Base-by-base conservation (phyloP, 2,329 filamentous ascomycete genomes). In the Zymoseptoria brevis region DNA sequence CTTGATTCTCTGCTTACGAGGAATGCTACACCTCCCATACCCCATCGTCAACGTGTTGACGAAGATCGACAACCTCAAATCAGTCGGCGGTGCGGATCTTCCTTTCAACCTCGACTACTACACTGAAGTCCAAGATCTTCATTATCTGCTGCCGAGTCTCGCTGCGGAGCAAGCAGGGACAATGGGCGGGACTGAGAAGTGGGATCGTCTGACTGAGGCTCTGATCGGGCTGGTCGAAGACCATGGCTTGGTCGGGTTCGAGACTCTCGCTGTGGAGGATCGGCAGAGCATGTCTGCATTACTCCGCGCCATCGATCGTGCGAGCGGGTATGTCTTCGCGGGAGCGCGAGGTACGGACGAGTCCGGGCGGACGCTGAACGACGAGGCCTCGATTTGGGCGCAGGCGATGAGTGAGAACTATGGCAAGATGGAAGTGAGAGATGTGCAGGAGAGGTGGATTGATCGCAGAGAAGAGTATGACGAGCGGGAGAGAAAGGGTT, bases 21-120 rank as follows among this genome's bases (percentile, higher is more conserved):
- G 90, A 68, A 99, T 99, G 93, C 85, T 99, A 56, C 94, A 97
- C 76, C 93, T 99, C 83, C 94, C 97, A 71, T 88, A 97, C 62
- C 91, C 94, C 0, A 90, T 96, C 26, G 81, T 99, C 66, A 99
- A 99, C 71, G 89, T 99, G 62, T 83, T 99, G 24, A 96, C 92
- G 59, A 99, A 99, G 77, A 96, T 99, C 76, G 94, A 99, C 76
- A 96, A 96, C 71, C 81, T 99, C 57, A 80, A 86, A 41, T 85
- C 87, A 56, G 69, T 71, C 3, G 71, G 68, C 11, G 96, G 96
- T 71, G 87, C 90, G 53, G 84, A 89, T 24, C 80, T 99, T 0
- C 90, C 92, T 0, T 96, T 99, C 79, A 96, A 96, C 69, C 85
- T 99, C 60, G 92, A 96, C 65, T 99, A 87, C 75, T 99, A 97